Percentiles rank a stretch among this genome's conserved stretches.
Evolutionary conservation across 805 yeast genomes (phyloP).

Genomic region (Starmerella scarabaei): DNA sequence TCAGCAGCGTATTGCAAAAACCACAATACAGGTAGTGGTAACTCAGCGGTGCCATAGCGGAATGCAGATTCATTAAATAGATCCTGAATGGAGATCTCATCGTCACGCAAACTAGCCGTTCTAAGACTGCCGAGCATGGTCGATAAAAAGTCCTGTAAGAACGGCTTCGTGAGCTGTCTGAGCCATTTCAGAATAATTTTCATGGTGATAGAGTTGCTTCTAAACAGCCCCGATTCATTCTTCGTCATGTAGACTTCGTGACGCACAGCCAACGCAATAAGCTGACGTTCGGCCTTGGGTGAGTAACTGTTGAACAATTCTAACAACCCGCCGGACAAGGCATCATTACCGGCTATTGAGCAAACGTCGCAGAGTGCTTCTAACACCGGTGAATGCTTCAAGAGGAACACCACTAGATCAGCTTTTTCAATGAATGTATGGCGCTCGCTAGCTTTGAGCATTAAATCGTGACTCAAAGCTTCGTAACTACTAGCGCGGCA

Average conservation of each 20-base stretch:
- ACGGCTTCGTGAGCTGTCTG: neutral
- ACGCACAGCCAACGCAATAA: neutral
- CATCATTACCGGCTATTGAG: constrained; percentile 2
- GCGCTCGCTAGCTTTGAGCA: neutral
- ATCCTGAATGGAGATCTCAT: neutral
- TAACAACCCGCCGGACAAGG: neutral
- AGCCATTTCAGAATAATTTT: constrained; percentile 7
- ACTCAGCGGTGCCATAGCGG: neutral
- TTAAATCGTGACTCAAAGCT: neutral
- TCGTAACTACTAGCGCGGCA: constrained; percentile 5
- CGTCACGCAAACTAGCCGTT: neutral
- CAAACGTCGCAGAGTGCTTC: constrained; percentile 8
- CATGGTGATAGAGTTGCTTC: constrained; percentile 6
- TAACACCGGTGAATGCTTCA: constrained; percentile 2
- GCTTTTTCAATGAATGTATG: neutral
- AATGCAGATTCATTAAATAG: neutral
- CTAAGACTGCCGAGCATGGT: constrained; percentile 1
- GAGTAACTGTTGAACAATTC: constrained; percentile 3
- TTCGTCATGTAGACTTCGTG: constrained; percentile 1
- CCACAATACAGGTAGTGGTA: constrained; percentile 1
- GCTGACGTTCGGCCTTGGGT: neutral
- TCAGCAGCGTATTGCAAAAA: neutral
- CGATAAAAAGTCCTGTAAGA: neutral
- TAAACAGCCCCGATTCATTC: neutral
- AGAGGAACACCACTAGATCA: constrained; percentile 3